Conservation (phyloP, 345 rosid species). For the Xanthoceras sorbifolium region DNA sequence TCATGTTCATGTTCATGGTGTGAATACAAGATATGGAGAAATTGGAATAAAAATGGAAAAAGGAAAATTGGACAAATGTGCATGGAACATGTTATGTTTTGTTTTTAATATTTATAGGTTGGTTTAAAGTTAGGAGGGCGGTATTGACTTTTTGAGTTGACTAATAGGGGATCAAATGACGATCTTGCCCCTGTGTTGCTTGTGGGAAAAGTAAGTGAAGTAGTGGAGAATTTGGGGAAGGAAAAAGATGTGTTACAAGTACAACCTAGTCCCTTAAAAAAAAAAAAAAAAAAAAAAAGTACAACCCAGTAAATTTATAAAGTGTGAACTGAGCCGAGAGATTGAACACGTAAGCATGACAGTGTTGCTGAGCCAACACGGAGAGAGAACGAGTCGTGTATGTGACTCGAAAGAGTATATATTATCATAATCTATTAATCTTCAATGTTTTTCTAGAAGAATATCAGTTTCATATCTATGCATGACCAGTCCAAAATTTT, state of each 20-base stretch:
- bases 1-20: constrained; percentile 33
- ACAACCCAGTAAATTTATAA: too few relatives aligned
- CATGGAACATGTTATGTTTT: background rate
- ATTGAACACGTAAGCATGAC: constrained; percentile 34
- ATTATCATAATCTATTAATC: too few relatives aligned
- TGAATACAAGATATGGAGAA: background rate
- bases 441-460: too few relatives aligned
- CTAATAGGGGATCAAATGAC: constrained; percentile 32
- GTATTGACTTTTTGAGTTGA: constrained; percentile 40
- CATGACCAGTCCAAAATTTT: too few relatives aligned
- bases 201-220: background rate
- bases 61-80: background rate
- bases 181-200: constrained; percentile 25
- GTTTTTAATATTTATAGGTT: constrained; percentile 30
- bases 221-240: constrained; percentile 6
- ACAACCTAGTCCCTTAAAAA: too few relatives aligned
- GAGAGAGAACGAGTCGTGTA: constrained; percentile 11
- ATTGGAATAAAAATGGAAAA: constrained; percentile 1
- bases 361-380: constrained; percentile 22
- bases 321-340: background rate
- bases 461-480: too few relatives aligned
- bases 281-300: too few relatives aligned
- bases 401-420: background rate
- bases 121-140: background rate
- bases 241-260: background rate